phyloP scores from a whole-genome alignment of 2,329 filamentous ascomycete species.

The Aureobasidium subglaciale region DNA sequence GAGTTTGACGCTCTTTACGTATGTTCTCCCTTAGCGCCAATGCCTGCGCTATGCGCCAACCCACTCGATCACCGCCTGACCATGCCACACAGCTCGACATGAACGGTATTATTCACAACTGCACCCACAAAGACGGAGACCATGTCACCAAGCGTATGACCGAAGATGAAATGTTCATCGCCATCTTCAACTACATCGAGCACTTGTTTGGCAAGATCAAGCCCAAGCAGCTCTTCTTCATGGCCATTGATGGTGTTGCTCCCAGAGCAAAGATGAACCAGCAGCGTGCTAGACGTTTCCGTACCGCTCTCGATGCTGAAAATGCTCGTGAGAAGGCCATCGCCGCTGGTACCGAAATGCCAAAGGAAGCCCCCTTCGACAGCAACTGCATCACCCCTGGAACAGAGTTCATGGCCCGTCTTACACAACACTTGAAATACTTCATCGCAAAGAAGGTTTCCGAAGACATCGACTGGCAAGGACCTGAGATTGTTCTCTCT shows the following conservation, averaged over 20 bases:
- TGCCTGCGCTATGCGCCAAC: background rate
- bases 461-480: conserved; percentile 95
- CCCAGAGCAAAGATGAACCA: conserved; percentile 99
- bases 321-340: conserved; percentile 88
- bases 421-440: conserved; percentile 90
- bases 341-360: conserved; percentile 80
- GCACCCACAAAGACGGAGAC: conserved; percentile 93
- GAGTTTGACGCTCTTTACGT: conserved; percentile 97
- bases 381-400: conserved; percentile 98
- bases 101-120: conserved; percentile 99
- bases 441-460: conserved; percentile 99
- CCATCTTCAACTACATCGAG: conserved; percentile 99
- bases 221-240: conserved; percentile 96
- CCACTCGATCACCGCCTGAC: conserved; percentile 7
- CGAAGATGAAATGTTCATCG: conserved; percentile 99
- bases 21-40: conserved; percentile 24
- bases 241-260: conserved; percentile 97
- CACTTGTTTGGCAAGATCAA: conserved; percentile 98
- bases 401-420: conserved; percentile 95
- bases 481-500: conserved; percentile 89
- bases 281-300: conserved; percentile 88
- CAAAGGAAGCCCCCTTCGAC: conserved; percentile 92
- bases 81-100: conserved; percentile 62
- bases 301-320: conserved; percentile 87
- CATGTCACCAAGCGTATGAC: conserved; percentile 86